Evolutionary conservation across 179 eudicot species (phyloP), one percentile per base, ranked within the genome.

Genomic region (Carnegiea gigantea): DNA sequence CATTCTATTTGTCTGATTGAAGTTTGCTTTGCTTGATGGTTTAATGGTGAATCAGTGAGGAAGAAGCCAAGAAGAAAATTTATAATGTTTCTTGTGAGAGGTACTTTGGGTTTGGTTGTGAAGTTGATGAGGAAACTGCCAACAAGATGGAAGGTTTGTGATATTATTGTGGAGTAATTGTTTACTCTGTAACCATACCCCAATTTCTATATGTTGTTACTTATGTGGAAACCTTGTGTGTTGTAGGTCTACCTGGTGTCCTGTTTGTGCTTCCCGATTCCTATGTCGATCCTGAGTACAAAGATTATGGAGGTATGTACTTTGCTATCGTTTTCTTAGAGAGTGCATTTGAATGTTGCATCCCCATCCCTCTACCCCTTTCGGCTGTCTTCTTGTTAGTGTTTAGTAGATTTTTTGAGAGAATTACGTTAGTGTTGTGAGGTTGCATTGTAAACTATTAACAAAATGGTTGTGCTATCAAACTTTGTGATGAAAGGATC

Each of bases 41-140:
- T 3, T 77, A 60, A 67, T 84, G 83, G 77, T 85, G 73, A 83
- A 79, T 70, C 87, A 92, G 98, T 81, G 92, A 90, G 78, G 99
- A 95, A 79, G 98, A 92, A 84, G 99, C 99, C 6, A 91, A 86
- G 89, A 86, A 90, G 86, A 95, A 95, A 86, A 95, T 95, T 77
- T 95, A 95, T 83, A 95, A 95, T 60, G 95, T 94, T 40, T 95
- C 98, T 17, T 93, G 98, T 78, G 97, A 95, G 88, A 90, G 97
- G 84, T 96, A 96, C 89, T 92, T 94, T 85, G 99, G 99, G 18
- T 96, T 96, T 76, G 99, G 99, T 3, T 94, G 98, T 78, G 97
- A 91, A 88, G 86, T 96, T 75, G 98, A 96, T 33, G 99, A 96
- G 88, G 99, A 94, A 84, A 94, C 98, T 48, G 91, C 99, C 13